A percentile compares a stretch with the other conserved stretches of the same genome.
Evolutionary conservation across 768 basidiomycete species (phyloP).

Genomic region (Hericium coralloides): DNA sequence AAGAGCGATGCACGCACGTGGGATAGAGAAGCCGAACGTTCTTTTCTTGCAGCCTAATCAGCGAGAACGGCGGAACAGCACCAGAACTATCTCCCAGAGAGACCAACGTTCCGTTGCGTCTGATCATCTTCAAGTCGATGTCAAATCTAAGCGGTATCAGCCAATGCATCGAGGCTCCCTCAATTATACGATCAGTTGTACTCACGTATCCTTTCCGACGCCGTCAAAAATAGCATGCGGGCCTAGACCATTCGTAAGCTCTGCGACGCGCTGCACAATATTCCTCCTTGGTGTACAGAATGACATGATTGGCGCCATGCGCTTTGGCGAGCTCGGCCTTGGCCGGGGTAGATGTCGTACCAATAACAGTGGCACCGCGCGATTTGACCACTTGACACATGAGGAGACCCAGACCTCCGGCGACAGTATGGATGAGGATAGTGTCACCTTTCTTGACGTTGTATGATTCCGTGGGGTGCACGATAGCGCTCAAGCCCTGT

Average conservation of each 20-base stretch:
- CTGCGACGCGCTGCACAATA: constrained; percentile 61
- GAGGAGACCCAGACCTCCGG: constrained; percentile 77
- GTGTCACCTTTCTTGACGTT: constrained; percentile 71
- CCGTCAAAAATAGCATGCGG: constrained; percentile 89
- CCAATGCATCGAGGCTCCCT: too few species aligned
- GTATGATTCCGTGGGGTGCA: constrained; percentile 80
- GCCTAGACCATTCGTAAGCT: constrained; percentile 71
- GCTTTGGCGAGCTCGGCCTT: constrained; percentile 76
- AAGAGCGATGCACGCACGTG: constrained; percentile 36
- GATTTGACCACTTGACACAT: constrained; percentile 60
- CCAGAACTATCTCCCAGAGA: constrained; percentile 92
- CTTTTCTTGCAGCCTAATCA: constrained; percentile 68
- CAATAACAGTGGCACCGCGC: constrained; percentile 84
- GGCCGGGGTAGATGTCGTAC: constrained; percentile 77
- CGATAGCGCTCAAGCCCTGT: constrained; percentile 72
- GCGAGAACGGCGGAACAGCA: constrained; percentile 63
- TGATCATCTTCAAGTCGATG: constrained; percentile 70
- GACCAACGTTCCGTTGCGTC: constrained; percentile 84
- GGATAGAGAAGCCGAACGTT: constrained; percentile 74
- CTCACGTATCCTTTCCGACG: constrained; percentile 87
- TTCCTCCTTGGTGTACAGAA: constrained; percentile 70
- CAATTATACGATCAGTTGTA: too few species aligned
- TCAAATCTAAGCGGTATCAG: constrained; percentile 45
- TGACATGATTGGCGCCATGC: constrained; percentile 81
- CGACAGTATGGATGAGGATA: constrained; percentile 84